These are phyloP conservation scores for Dothistroma septosporum DNA, from an alignment of 2,329 filamentous ascomycete genomes.

Conservation along the genomic window DNA sequence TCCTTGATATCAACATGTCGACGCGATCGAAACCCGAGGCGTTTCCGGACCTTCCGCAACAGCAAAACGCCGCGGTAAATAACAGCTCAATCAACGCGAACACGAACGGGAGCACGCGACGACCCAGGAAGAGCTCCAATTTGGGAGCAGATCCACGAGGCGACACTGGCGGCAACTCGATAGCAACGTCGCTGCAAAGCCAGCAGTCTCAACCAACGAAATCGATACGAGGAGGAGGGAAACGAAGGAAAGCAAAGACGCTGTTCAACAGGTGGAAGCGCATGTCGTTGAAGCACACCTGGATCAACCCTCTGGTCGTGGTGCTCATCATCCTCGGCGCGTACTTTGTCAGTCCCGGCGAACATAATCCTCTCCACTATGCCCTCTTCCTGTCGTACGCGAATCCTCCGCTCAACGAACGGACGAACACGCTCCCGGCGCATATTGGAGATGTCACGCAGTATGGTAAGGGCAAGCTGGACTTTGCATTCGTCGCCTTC, in stretches of 20 bases:
- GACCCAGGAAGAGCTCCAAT: constrained; percentile 33
- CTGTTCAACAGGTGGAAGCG: constrained; percentile 45
- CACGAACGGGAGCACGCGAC: constrained; percentile 13
- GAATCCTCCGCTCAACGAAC: constrained; percentile 42
- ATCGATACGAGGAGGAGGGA: constrained; percentile 37
- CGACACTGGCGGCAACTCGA: constrained; percentile 49
- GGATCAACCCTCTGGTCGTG: constrained; percentile 66
- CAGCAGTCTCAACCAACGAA: constrained; percentile 21
- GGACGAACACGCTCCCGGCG: constrained; percentile 43
- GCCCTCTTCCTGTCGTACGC: constrained; percentile 90
- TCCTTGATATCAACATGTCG: constrained; percentile 16
- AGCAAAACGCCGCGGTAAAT: background rate
- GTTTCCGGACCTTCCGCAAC: constrained; percentile 13
- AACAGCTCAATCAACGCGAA: constrained; percentile 13
- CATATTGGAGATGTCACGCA: constrained; percentile 47
- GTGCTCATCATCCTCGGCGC: constrained; percentile 59
- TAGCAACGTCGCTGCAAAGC: constrained; percentile 41
- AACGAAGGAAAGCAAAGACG: constrained; percentile 45
- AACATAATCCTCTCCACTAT: constrained; percentile 71
- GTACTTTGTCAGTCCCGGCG: constrained; percentile 71
- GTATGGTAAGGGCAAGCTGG: constrained; percentile 85
- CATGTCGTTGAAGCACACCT: constrained; percentile 52
- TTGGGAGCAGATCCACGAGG: constrained; percentile 51
- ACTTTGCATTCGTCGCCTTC: constrained; percentile 82
- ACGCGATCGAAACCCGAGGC: constrained; percentile 16